A percentile compares a stretch with the other conserved stretches of the same genome.
Conservation (phyloP, 306 rosid species). For the Alnus rubra region DNA sequence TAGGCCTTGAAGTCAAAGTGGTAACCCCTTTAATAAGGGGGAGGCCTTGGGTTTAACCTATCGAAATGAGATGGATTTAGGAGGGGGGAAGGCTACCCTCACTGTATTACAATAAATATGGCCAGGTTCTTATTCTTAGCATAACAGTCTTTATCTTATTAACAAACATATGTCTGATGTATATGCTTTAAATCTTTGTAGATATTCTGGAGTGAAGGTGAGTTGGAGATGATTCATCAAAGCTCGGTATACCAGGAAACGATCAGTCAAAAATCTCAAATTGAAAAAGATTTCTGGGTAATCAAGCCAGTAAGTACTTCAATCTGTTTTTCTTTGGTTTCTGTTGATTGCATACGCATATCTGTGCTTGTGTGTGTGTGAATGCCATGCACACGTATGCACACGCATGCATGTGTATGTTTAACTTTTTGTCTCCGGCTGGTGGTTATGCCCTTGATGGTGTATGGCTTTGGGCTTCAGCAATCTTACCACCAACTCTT, state of each 20-base stretch:
- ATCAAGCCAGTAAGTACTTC: conserved; percentile 43
- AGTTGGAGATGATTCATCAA: conserved; percentile 70
- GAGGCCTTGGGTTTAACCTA: background rate
- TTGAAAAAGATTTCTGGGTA: conserved; percentile 57
- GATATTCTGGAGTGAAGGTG: conserved; percentile 72
- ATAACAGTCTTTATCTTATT: conserved; percentile 10
- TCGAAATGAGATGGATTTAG: background rate
- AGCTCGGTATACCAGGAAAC: conserved; percentile 71
- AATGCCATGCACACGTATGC: background rate
- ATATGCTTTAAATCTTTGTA: conserved; percentile 27
- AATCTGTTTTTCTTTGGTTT: conserved; percentile 20
- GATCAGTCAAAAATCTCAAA: conserved; percentile 52
- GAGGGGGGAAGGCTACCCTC: background rate
- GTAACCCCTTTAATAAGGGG: background rate
- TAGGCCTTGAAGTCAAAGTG: background rate
- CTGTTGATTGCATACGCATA: background rate
- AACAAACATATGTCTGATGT: background rate
- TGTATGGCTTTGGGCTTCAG: background rate
- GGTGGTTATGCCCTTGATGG: background rate
- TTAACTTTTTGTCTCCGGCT: background rate
- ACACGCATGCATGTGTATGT: background rate
- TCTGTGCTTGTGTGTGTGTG: background rate
- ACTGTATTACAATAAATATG: background rate
- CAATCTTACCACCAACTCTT: background rate
- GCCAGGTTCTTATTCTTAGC: conserved; percentile 9